Evolutionary conservation across 1,284 basidiomycete genomes (phyloP), one percentile per base, ranked within the genome.

Genomic region (Pseudozyma sp.): DNA sequence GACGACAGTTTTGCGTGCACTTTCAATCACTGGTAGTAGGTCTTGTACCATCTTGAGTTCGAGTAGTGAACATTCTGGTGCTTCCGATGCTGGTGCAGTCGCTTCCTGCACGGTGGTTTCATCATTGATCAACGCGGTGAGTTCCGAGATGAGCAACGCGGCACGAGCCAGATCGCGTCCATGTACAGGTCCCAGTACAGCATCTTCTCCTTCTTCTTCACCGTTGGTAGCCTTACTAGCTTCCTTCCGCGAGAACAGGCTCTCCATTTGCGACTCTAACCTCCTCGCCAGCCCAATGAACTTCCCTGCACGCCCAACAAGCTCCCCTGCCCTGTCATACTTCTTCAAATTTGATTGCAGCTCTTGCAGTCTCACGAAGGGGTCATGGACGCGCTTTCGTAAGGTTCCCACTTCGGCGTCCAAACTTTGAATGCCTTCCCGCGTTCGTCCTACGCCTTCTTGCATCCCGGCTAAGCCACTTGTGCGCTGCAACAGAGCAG

Each of bases 21-120:
- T 60, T 14, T 77, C 69, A 13, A 80, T 49, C 6, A 63, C 40
- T 0, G 77, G 75, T 9, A 78, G 43, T 6, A 67, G 45, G 2
- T 71, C 59, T 44, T 70, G 52, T 5, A 79, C 63, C 14, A 80
- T 19, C 19, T 70, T 52, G 12, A 80, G 55, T 2, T 59, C 59
- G 18, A 63, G 57, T 11, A 80, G 42, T 7, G 73, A 58, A 1
- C 43, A 14, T 13, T 54, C 61, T 89, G 87, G 7, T 0, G 10
- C 25, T 31, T 31, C 25, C 25, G 25, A 31, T 6, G 25, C 25
- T 31, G 25, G 25, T 31, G 25, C 6, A 31, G 25, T 14, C n/a
- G 6, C 40, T 0, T 36, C 3, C 9, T 45, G 47, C 38, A 51
- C 42, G 0, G 49, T 25, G 12, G 10, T 47, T 47, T 47, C 45